A percentile compares a stretch with the other conserved stretches of the same genome.
phyloP scores from a whole-genome alignment of 2,329 filamentous ascomycete species.

The Colletotrichum tofieldiae region DNA sequence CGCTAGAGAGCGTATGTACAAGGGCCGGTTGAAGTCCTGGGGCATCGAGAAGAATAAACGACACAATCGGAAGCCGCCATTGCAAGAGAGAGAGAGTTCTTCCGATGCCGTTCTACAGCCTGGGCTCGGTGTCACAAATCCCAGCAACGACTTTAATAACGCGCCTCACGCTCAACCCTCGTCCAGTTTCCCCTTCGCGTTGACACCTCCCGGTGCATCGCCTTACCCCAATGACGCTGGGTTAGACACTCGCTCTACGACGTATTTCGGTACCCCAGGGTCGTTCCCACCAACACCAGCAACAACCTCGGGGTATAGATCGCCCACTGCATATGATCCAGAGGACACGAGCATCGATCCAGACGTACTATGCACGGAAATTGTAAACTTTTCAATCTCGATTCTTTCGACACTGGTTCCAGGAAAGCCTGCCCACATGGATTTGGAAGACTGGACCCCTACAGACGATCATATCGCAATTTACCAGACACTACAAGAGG shows the following conservation, averaged over 20 bases:
- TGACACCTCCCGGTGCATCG: background rate
- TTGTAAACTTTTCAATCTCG: background rate
- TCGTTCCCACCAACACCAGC: constrained; percentile 19
- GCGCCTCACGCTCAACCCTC: background rate
- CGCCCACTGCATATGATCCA: background rate
- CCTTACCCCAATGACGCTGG: background rate
- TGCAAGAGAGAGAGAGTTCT: background rate
- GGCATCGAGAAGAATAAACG: constrained; percentile 38
- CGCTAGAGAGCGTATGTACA: constrained; percentile 39
- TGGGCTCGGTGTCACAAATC: background rate
- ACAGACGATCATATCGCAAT: constrained; percentile 27
- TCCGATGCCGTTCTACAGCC: background rate
- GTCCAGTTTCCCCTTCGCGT: background rate
- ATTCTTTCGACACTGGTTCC: constrained; percentile 6
- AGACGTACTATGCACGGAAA: constrained; percentile 6
- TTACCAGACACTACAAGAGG: constrained; percentile 18
- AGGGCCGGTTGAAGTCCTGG: constrained; percentile 34
- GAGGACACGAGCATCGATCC: background rate
- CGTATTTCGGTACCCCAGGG: constrained; percentile 2
- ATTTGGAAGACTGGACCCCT: background rate
- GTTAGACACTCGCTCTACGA: constrained; percentile 7
- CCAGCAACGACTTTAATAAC: background rate
- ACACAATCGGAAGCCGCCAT: background rate
- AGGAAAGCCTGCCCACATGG: background rate
- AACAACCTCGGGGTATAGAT: background rate